phyloP scores from a whole-genome alignment of 805 yeast species.

The Komagataella ulmi region DNA sequence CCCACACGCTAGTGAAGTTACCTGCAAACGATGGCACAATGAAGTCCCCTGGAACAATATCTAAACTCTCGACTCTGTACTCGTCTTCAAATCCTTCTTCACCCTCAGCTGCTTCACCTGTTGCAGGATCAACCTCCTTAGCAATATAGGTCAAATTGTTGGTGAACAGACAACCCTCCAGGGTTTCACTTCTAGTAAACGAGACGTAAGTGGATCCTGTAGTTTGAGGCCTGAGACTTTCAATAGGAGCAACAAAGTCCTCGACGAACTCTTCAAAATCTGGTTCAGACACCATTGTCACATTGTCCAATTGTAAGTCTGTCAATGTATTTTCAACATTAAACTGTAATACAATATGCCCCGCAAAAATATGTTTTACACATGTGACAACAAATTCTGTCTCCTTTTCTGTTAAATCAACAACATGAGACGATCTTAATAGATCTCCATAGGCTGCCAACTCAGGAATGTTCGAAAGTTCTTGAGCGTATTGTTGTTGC shows the following conservation, averaged over 20 bases:
- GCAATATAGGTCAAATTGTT: slow-evolving; percentile 63
- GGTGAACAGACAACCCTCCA: slow-evolving; percentile 31
- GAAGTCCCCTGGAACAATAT: slow-evolving; percentile 70
- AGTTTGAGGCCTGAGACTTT: slow-evolving; percentile 54
- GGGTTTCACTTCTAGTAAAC: slow-evolving; percentile 41
- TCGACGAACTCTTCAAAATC: slow-evolving; percentile 46
- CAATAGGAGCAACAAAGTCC: slow-evolving; percentile 65
- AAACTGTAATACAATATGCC: slow-evolving; percentile 68
- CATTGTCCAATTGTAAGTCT: slow-evolving; percentile 65
- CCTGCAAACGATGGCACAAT: slow-evolving; percentile 67
- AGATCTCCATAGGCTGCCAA: slow-evolving; percentile 61
- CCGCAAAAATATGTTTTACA: slow-evolving; percentile 69
- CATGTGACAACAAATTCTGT: slow-evolving; percentile 86
- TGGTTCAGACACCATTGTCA: slow-evolving; percentile 55
- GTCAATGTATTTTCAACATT: slow-evolving; percentile 75
- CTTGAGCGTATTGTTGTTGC: slow-evolving; percentile 59
- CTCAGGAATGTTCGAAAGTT: slow-evolving; percentile 59
- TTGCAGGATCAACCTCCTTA: slow-evolving; percentile 66
- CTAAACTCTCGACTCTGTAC: slow-evolving; percentile 77
- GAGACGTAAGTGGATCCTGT: slow-evolving; percentile 72
- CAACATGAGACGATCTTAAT: slow-evolving; percentile 51
- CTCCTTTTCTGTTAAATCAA: slow-evolving; percentile 78
- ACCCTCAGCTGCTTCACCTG: slow-evolving; percentile 50
- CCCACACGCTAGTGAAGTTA: slow-evolving; percentile 61
- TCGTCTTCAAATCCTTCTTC: slow-evolving; percentile 89